These are phyloP conservation scores for Microdochium trichocladiopsis DNA, from an alignment of 2,329 filamentous ascomycete genomes.

Conservation along the genomic window DNA sequence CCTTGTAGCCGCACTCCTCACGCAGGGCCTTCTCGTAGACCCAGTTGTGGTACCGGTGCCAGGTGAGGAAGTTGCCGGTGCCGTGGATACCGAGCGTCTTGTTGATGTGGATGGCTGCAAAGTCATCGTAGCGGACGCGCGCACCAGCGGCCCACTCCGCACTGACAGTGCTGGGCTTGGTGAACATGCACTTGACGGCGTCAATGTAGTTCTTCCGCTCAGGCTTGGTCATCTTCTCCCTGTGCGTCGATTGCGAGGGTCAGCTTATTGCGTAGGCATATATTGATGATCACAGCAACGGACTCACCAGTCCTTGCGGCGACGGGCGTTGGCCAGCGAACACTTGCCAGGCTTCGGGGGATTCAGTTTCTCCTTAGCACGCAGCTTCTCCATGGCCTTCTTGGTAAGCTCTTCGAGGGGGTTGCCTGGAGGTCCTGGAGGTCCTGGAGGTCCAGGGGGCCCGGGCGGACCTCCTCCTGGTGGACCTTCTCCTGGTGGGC, in stretches of 20 bases:
- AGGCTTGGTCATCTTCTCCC: not conserved
- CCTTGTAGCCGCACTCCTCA: slow-evolving; percentile 14
- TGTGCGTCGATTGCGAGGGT: not conserved
- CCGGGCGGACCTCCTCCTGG: too few species aligned
- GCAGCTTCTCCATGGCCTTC: not conserved
- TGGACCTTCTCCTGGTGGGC: too few species aligned
- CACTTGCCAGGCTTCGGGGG: not conserved
- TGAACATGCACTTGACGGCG: slow-evolving; percentile 15
- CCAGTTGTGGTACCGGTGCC: slow-evolving; percentile 13
- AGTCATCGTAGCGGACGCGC: slow-evolving; percentile 16
- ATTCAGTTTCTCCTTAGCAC: not conserved
- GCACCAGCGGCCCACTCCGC: slow-evolving; percentile 9
- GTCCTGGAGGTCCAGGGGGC: too few species aligned
- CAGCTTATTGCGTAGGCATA: not conserved
- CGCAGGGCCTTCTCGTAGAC: slow-evolving; percentile 12
- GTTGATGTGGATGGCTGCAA: slow-evolving; percentile 16
- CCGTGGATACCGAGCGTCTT: slow-evolving; percentile 12
- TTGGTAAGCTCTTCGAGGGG: not conserved
- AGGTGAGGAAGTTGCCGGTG: slow-evolving; percentile 14
- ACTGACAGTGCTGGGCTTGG: slow-evolving; percentile 5
- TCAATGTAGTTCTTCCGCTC: slow-evolving; percentile 14
- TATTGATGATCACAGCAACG: too few species aligned
- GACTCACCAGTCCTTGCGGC: not conserved
- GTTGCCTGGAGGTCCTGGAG: not conserved
- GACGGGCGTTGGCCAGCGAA: not conserved